These are phyloP conservation scores for Discostella stelligera DNA, from an alignment of 352 stramenopile species.

Conservation along the genomic window DNA sequence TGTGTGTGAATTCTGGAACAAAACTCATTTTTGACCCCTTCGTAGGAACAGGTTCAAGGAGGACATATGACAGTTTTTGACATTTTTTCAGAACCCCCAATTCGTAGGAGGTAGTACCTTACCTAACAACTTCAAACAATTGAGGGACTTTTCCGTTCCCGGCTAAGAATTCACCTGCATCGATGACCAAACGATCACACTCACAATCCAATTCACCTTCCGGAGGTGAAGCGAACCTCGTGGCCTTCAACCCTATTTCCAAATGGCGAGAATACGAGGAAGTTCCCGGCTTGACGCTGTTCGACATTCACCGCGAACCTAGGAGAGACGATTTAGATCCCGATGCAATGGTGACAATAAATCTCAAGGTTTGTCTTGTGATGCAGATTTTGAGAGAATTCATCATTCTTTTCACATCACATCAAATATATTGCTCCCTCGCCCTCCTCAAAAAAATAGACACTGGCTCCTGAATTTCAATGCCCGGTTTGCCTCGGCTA, in stretches of 20 bases:
- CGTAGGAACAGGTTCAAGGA: too few species aligned
- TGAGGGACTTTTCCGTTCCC: too few species aligned
- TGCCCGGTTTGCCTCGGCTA: conserved; percentile 88
- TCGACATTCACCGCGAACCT: conserved; percentile 87
- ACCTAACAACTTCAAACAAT: too few species aligned
- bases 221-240: background rate
- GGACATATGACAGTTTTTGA: too few species aligned
- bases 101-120: too few species aligned
- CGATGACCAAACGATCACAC: conserved; percentile 34
- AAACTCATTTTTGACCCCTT: too few species aligned
- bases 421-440: too few species aligned
- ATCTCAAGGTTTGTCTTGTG: conserved; percentile 35
- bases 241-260: conserved; percentile 75
- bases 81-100: too few species aligned
- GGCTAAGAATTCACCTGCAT: too few species aligned
- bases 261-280: conserved; percentile 88
- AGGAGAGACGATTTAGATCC: conserved; percentile 79
- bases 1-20: too few species aligned
- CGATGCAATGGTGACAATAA: conserved; percentile 75
- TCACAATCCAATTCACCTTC: conserved; percentile 4
- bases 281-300: conserved; percentile 87
- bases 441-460: conserved; percentile 43
- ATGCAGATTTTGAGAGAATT: too few species aligned
- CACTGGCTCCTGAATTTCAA: conserved; percentile 85
- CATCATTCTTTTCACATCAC: too few species aligned